Evolutionary conservation across 257 asterid species (phyloP), one percentile per base, ranked within the genome.

Genomic region (Penstemon barbatus): DNA sequence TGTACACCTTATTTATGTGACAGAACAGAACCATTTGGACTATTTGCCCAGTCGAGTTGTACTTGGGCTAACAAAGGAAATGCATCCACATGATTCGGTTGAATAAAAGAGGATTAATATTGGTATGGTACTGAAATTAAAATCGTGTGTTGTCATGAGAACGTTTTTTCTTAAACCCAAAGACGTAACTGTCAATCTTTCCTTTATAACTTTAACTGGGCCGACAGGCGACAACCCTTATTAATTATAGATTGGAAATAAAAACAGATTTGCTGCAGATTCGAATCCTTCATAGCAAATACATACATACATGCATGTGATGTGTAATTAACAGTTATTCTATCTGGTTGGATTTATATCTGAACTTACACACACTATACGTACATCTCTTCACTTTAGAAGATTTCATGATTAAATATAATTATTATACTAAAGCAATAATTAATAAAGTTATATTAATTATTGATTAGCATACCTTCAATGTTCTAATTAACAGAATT

Each of bases 31-130:
- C 50, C 77, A 49, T 57, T 71, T 72, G 71, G 44, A 8, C 38
- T 58, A 48, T 50, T 42, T 58, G 9, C 2, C 15, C 3, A 25
- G 50, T 39, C 61, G 65, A 63, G 69, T 25, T 57, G 72, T 67
- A 67, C 12, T 75, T 52, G 63, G 57, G 45, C 72, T 63, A 57
- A 68, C 63, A 43, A 68, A 40, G 42, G 41, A 56, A 43, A 42
- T 42, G 66, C 66, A 55, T 15, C 71, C 75, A 69, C 73, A 61
- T 70, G 76, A 52, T 43, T 52, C n/a, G 56, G 60, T 75, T 44
- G 70, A 71, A 45, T 12, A 6, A 50, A n/a, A n/a, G n/a, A n/a
- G n/a, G 8, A 13, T 46, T 5, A 7, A 6, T 6, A 6, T 5
- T 46, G 2, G 1, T 1, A 1, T 1, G 33, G 44, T 42, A 45